Evolutionary conservation across 257 asterid genomes (phyloP).

Genomic region (Solanum ahanhuiri): DNA sequence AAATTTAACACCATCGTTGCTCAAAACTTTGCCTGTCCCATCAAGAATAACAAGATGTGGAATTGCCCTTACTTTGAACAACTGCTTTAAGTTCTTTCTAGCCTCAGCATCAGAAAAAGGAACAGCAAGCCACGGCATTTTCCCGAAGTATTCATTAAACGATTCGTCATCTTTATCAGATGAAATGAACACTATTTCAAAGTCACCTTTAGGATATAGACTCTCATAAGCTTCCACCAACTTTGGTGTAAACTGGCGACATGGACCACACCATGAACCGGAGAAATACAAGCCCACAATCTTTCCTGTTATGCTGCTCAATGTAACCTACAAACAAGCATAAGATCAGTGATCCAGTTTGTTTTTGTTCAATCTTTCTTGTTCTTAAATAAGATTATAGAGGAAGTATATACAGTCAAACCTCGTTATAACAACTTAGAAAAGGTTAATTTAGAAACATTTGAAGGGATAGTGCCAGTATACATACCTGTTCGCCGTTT

Average conservation of each 20-base stretch:
- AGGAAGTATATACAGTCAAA: neutral
- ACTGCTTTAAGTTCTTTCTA: constrained; percentile 4
- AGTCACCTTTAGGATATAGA: constrained; percentile 4
- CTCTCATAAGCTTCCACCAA: constrained; percentile 8
- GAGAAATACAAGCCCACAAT: constrained; percentile 20
- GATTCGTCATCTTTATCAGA: constrained; percentile 22
- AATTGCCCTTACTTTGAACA: constrained; percentile 20
- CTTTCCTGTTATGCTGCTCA: constrained; percentile 1
- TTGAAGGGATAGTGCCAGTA: neutral
- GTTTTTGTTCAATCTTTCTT: neutral
- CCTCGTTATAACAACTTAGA: neutral
- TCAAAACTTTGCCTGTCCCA: constrained; percentile 5
- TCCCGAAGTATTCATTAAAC: constrained; percentile 14
- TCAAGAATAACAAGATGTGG: constrained; percentile 24
- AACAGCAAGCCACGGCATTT: constrained; percentile 33
- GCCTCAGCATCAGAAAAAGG: constrained; percentile 18
- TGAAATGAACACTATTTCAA: constrained; percentile 24
- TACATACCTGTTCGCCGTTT: constrained; percentile 7
- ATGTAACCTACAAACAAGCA: constrained; percentile 9
- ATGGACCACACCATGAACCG: constrained; percentile 26
- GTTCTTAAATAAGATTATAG: neutral
- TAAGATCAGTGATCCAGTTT: neutral
- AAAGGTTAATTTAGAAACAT: neutral
- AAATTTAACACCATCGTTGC: constrained; percentile 5
- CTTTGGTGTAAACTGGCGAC: constrained; percentile 20